Evolutionary conservation across 441 rosid genomes (phyloP), one percentile per base, ranked within the genome.

Genomic region (Populus hybrid): DNA sequence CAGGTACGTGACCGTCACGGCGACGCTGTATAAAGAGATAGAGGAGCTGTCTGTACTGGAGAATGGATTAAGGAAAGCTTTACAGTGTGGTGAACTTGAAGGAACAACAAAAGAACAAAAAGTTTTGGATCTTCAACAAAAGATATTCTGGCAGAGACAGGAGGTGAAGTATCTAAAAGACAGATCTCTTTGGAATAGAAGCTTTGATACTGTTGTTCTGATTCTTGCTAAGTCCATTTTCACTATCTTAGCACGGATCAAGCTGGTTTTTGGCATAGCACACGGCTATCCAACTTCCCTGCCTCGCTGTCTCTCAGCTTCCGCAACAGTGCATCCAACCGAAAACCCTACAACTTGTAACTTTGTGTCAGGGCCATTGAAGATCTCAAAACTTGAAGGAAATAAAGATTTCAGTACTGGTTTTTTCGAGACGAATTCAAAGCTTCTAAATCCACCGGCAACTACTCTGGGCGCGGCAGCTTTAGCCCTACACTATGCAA

Each of bases 381-480:
- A 72, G 74, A 77, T 63, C 70, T 2, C 81, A 0, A 80, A 85
- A 30, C 72, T 24, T 2, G 84, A 80, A 34, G 83, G 64, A 11
- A 75, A 67, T 7, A 69, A 72, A 24, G 76, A 80, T 32, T 69
- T 73, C 2, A 71, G 72, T 0, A 36, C 74, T n/a, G 89, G 82
- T 63, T 96, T 94, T 76, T 88, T 94, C 38, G 91, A 93, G 80
- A 81, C 91, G 24, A 88, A 88, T 75, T 85, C 97, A 14, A 86
- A 84, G 83, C 84, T 92, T 5, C 82, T 93, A 69, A 91, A 88
- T 82, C 94, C 98, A 0, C 96, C 98, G 10, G 81, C 82, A 42
- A 89, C 86, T 0, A 92, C 98, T 5, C 86, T 96, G 1, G 99
- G 98, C 0, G 91, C 94, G 10, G 84, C 94, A 5, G 98, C 95